phyloP scores from a whole-genome alignment of 1,139 yeast genomes.

The Pneumocystis jirovecii region DNA sequence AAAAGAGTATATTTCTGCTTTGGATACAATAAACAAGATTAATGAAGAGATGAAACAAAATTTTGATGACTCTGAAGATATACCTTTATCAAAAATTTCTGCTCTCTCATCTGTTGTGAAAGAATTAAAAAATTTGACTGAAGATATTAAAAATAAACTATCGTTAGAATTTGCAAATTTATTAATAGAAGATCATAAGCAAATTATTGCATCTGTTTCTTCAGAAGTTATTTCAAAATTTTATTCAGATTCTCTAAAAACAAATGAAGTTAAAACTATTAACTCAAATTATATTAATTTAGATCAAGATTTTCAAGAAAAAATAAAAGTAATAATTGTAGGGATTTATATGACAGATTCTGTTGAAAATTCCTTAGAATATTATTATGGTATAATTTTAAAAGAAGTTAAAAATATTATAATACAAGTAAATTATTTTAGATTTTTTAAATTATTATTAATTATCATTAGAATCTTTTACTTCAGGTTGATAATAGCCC shows the following conservation, averaged over 20 bases:
- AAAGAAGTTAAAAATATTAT: constrained; percentile 62
- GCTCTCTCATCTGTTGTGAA: not conserved
- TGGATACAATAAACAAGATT: not conserved
- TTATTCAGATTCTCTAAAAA: constrained; percentile 1
- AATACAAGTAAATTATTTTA: constrained; percentile 22
- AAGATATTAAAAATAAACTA: not conserved
- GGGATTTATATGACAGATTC: constrained; percentile 35
- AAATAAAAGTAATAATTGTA: constrained; percentile 38
- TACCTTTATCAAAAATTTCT: not conserved
- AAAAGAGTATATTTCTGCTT: not conserved
- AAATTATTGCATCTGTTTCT: not conserved
- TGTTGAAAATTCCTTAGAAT: constrained; percentile 45
- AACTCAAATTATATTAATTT: constrained; percentile 26
- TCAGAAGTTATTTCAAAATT: not conserved
- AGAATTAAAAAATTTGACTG: not conserved
- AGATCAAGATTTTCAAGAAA: constrained; percentile 32
- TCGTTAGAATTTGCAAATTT: not conserved
- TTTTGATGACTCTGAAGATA: not conserved
- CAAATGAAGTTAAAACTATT: constrained; percentile 22
- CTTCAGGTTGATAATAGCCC: constrained; percentile 23
- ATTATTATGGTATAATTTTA: constrained; percentile 53
- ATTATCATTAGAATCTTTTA: constrained; percentile 36
- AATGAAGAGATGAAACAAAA: not conserved
- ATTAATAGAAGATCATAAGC: not conserved
- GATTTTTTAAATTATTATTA: not conserved